Percentiles rank a stretch among this genome's conserved stretches.
These are phyloP conservation scores for Mycena latifolia DNA, from an alignment of 768 basidiomycete genomes.

Conservation along the genomic window DNA sequence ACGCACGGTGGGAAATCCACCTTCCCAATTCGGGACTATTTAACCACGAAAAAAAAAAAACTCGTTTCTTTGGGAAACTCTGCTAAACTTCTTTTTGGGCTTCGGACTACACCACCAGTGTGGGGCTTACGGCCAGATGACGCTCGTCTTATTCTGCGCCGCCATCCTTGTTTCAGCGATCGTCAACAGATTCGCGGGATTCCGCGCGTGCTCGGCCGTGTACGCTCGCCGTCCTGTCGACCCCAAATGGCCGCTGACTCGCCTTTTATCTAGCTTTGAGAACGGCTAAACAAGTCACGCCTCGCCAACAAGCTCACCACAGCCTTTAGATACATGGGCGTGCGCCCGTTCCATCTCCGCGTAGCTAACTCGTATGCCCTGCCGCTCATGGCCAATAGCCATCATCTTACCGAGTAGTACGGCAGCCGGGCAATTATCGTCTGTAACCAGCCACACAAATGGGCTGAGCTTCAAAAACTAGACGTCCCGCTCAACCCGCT, in stretches of 20 bases:
- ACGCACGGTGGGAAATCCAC: too few species aligned
- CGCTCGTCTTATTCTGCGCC: slow-evolving; percentile 45
- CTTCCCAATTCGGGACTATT: too few species aligned
- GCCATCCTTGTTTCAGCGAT: slow-evolving; percentile 36
- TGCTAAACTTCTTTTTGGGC: too few species aligned
- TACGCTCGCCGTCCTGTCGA: background rate
- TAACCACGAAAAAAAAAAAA: too few species aligned
- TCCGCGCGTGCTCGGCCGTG: slow-evolving; percentile 28
- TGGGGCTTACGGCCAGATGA: slow-evolving; percentile 47
- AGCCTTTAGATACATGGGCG: slow-evolving; percentile 33
- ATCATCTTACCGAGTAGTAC: too few species aligned
- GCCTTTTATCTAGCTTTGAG: background rate
- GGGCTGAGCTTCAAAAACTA: too few species aligned
- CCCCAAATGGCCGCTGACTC: too few species aligned
- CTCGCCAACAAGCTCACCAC: slow-evolving; percentile 37
- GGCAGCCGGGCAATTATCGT: too few species aligned
- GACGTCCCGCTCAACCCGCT: too few species aligned
- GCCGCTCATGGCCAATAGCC: slow-evolving; percentile 43
- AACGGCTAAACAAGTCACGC: background rate
- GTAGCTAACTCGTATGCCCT: slow-evolving; percentile 43
- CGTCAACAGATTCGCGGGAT: slow-evolving; percentile 19
- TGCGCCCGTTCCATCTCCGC: slow-evolving; percentile 41
- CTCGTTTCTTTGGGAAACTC: too few species aligned
- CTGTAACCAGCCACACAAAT: too few species aligned
- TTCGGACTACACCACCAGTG: too few species aligned